These are phyloP conservation scores for Coccomyxa sp. DNA, from an alignment of 139 green algal genomes.

Conservation along the genomic window DNA sequence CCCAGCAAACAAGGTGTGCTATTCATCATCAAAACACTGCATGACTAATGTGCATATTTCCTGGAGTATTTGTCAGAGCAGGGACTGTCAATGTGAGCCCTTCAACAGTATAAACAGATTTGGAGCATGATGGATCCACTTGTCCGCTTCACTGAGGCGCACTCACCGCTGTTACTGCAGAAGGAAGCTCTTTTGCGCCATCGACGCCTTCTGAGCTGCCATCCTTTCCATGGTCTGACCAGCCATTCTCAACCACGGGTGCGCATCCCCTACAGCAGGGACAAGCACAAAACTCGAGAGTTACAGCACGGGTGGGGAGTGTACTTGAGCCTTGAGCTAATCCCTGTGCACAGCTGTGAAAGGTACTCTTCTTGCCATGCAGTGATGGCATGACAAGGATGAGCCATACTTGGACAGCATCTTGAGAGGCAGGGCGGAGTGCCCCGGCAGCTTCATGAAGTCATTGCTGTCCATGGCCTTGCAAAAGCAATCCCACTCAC, in stretches of 20 bases:
- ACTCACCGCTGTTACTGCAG: no score
- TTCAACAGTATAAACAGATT: no score
- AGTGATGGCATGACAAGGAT: neutral
- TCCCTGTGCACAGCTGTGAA: neutral
- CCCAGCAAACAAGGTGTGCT: no score
- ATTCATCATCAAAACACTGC: no score
- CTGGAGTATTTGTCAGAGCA: no score
- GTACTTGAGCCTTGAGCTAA: neutral
- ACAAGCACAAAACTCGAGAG: neutral
- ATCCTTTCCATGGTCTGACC: no score
- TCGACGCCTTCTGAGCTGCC: neutral
- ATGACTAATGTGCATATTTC: no score
- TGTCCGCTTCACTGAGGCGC: no score
- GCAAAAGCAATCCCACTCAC: slow-evolving; percentile 11
- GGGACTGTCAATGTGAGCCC: no score
- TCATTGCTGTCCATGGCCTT: slow-evolving; percentile 19
- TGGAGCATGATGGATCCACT: no score
- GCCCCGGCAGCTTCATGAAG: slow-evolving; percentile 10
- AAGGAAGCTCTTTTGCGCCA: neutral
- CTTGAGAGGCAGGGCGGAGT: neutral
- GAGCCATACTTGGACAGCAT: slow-evolving; percentile 5
- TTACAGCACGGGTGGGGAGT: neutral
- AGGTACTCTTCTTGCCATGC: neutral
- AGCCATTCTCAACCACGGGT: neutral
- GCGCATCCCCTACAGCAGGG: neutral